Evolutionary conservation across 768 basidiomycete genomes (phyloP).

Genomic region (Piloderma croceum): DNA sequence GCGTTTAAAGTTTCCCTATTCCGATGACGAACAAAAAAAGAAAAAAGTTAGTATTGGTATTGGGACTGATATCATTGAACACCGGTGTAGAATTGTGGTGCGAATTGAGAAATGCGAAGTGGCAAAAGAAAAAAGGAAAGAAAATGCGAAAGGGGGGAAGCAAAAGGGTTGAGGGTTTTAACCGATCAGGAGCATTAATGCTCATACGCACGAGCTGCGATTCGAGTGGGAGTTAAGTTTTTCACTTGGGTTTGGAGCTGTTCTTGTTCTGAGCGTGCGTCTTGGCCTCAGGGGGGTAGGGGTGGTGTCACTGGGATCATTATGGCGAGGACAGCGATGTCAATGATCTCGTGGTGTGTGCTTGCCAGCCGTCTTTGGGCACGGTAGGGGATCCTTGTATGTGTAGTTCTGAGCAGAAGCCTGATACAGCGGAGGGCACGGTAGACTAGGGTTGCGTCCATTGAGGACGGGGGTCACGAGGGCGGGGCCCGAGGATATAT

Average conservation of each 20-base stretch:
- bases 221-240: slow-evolving; percentile 35
- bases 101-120: slow-evolving; percentile 3
- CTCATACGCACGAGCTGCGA: slow-evolving; percentile 37
- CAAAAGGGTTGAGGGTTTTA: slow-evolving; percentile 41
- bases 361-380: slow-evolving; percentile 52
- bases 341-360: slow-evolving; percentile 63
- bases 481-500: too few species aligned
- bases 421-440: slow-evolving; percentile 48
- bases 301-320: slow-evolving; percentile 55
- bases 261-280: neutral
- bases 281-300: slow-evolving; percentile 48
- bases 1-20: slow-evolving; percentile 57
- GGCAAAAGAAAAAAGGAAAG: slow-evolving; percentile 50
- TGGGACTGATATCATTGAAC: too few species aligned
- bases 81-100: too few species aligned
- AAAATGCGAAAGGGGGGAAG: slow-evolving; percentile 59
- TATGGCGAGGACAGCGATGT: slow-evolving; percentile 44
- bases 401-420: slow-evolving; percentile 58
- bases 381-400: slow-evolving; percentile 55
- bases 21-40: slow-evolving; percentile 4
- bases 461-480: too few species aligned
- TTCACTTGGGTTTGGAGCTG: slow-evolving; percentile 39
- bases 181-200: slow-evolving; percentile 47
- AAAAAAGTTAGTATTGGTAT: too few species aligned
- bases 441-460: slow-evolving; percentile 53